phyloP scores from a whole-genome alignment of 345 rosid species.

The Pugionium dolabratum region DNA sequence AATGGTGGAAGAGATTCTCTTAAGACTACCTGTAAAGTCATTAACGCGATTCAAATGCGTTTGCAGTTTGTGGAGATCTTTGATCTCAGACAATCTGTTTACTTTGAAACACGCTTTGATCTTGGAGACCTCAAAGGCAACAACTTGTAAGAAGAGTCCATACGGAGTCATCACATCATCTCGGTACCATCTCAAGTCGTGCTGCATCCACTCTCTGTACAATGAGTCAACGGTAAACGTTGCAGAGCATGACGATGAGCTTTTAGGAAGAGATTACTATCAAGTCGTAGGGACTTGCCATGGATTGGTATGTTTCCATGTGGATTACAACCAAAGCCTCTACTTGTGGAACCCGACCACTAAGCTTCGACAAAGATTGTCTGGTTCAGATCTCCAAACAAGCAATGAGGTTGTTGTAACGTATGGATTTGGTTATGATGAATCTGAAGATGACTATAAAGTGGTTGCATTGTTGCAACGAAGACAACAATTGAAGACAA shows the following conservation, averaged over 20 bases:
- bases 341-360: conserved; percentile 47
- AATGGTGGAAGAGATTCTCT: conserved; percentile 39
- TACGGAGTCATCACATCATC: conserved; percentile 32
- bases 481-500: conserved; percentile 14
- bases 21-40: conserved; percentile 38
- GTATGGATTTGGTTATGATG: conserved; percentile 46
- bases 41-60: conserved; percentile 40
- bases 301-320: conserved; percentile 43
- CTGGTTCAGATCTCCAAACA: conserved; percentile 26
- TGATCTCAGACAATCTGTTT: conserved; percentile 34
- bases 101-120: conserved; percentile 32
- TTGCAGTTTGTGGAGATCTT: conserved; percentile 38
- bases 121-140: conserved; percentile 28
- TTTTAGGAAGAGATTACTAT: conserved; percentile 42
- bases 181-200: conserved; percentile 33
- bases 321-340: conserved; percentile 28
- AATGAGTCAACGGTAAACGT: conserved; percentile 15
- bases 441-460: conserved; percentile 37
- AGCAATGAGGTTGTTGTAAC: conserved; percentile 23
- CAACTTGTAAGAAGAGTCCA: conserved; percentile 19
- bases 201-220: conserved; percentile 40
- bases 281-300: conserved; percentile 45
- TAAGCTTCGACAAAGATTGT: conserved; percentile 34
- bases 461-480: conserved; percentile 33
- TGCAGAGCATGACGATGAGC: conserved; percentile 34